These are phyloP conservation scores for Globisporangium sylvaticum DNA, from an alignment of 352 stramenopile species.

Conservation along the genomic window DNA sequence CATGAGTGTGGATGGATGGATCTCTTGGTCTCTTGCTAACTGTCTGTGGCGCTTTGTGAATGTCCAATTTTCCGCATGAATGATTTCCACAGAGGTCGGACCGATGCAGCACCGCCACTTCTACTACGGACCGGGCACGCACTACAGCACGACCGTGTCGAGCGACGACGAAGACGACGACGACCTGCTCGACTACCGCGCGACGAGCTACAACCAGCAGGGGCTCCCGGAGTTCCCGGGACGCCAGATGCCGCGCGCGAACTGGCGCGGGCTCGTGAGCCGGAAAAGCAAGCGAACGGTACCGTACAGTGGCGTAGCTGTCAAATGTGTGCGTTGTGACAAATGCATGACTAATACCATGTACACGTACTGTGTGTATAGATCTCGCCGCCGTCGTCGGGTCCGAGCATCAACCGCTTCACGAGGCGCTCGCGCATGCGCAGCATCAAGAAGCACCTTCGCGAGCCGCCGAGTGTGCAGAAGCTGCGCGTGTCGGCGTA, in stretches of 20 bases:
- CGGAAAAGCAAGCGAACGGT: conserved; percentile 48
- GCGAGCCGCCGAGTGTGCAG: conserved; percentile 58
- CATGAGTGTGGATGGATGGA: not conserved
- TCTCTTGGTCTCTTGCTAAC: not conserved
- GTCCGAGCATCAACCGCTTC: conserved; percentile 60
- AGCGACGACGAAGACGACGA: conserved; percentile 41
- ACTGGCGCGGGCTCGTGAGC: conserved; percentile 48
- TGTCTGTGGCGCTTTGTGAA: not conserved
- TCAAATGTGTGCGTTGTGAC: no score
- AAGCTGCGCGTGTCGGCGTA: conserved; percentile 85
- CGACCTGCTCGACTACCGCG: conserved; percentile 40
- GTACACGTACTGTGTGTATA: conserved; percentile 4
- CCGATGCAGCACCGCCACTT: conserved; percentile 43
- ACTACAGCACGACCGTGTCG: conserved; percentile 42
- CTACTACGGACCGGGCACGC: conserved; percentile 48
- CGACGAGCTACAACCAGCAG: conserved; percentile 34
- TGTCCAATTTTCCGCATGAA: not conserved
- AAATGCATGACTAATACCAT: no score
- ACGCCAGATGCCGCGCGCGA: conserved; percentile 44
- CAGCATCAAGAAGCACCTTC: conserved; percentile 80
- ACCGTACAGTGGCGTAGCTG: no score
- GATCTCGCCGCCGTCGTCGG: conserved; percentile 29
- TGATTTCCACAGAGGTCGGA: conserved; percentile 9
- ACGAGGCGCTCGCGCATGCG: conserved; percentile 78
- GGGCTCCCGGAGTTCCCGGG: conserved; percentile 10